Evolutionary conservation across 2,329 filamentous ascomycete genomes (phyloP), one percentile per base, ranked within the genome.

Genomic region (Paracoccidioides lutzii): DNA sequence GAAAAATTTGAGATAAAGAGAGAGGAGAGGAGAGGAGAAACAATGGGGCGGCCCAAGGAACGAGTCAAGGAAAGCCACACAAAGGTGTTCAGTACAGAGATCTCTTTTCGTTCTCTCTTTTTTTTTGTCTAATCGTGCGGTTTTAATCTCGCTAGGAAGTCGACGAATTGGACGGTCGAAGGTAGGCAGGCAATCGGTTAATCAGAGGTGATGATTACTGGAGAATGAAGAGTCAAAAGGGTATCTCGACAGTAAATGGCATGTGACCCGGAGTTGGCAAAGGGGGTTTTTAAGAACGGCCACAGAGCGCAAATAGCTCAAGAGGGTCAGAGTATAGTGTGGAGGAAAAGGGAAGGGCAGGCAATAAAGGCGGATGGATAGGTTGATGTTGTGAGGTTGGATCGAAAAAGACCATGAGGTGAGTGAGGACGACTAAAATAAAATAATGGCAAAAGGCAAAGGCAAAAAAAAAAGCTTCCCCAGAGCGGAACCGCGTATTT

Each of bases 281-380:
- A 14, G 22, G 48, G 3, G 37, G 12, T 1, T 22, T 22, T 22
- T 35, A 52, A 22, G 40, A 53, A n/a, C 38, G 44, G 22, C 14
- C 12, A 30, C 35, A 35, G 28, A 38, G 44, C 12, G 40, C 22
- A 22, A 22, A 22, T 22, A 28, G 30, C 15, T 33, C 9, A 44
- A 33, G 38, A 14, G n/a, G 28, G 32, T 5, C 5, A 54, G 44
- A 45, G 59, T 53, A 52, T 55, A 44, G 30, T 35, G 44, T 33
- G 52, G 59, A 49, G 56, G 55, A 55, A 55, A 38, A 45, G 55
- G 52, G 53, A 57, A 54, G 52, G 50, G 59, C 54, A 56, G 54
- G 55, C 52, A 52, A 59, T 49, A 57, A 55, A 59, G 55, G 58
- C 58, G 59, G 61, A 58, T 57, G 61, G 58, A 59, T 58, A 57